phyloP scores from a whole-genome alignment of 2,329 filamentous ascomycete genomes.

The Paecilomyces fulvus region DNA sequence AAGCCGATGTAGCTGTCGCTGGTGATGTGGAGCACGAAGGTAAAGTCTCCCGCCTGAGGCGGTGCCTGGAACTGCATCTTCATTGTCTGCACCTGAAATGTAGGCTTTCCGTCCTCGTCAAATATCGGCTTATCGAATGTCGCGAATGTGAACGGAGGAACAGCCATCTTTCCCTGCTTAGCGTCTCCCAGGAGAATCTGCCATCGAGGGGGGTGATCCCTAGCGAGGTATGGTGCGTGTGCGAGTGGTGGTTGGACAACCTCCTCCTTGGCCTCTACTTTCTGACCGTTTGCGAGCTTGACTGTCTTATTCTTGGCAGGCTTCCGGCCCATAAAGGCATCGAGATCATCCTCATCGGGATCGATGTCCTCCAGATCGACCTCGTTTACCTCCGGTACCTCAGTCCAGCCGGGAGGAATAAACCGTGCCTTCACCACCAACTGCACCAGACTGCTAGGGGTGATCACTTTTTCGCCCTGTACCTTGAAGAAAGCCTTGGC shows the following conservation, averaged over 20 bases:
- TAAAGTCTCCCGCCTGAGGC: constrained; percentile 84
- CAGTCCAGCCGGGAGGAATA: constrained; percentile 72
- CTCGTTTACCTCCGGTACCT: constrained; percentile 66
- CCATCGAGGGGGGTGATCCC: constrained; percentile 85
- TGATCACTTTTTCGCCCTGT: constrained; percentile 84
- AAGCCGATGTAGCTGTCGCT: constrained; percentile 95
- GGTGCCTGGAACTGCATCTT: constrained; percentile 97
- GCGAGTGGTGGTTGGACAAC: constrained; percentile 73
- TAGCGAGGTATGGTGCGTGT: constrained; percentile 81
- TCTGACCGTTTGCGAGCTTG: constrained; percentile 47
- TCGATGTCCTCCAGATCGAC: constrained; percentile 84
- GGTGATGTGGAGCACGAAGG: constrained; percentile 86
- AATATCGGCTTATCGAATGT: constrained; percentile 87
- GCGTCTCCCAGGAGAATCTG: constrained; percentile 89
- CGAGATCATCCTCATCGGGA: constrained; percentile 83
- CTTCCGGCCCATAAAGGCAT: constrained; percentile 70
- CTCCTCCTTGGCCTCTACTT: constrained; percentile 50
- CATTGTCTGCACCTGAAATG: constrained; percentile 89
- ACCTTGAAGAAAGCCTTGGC: constrained; percentile 99
- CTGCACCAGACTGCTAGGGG: constrained; percentile 83
- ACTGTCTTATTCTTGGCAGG: constrained; percentile 54
- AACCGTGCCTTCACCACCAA: constrained; percentile 93
- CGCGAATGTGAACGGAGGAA: constrained; percentile 91
- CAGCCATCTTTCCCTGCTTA: constrained; percentile 91
- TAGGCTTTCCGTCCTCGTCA: constrained; percentile 70